A percentile compares a stretch with the other conserved stretches of the same genome.
These are phyloP conservation scores for Xylariomycetidae sp. DNA, from an alignment of 2,329 filamentous ascomycete genomes.

Conservation along the genomic window DNA sequence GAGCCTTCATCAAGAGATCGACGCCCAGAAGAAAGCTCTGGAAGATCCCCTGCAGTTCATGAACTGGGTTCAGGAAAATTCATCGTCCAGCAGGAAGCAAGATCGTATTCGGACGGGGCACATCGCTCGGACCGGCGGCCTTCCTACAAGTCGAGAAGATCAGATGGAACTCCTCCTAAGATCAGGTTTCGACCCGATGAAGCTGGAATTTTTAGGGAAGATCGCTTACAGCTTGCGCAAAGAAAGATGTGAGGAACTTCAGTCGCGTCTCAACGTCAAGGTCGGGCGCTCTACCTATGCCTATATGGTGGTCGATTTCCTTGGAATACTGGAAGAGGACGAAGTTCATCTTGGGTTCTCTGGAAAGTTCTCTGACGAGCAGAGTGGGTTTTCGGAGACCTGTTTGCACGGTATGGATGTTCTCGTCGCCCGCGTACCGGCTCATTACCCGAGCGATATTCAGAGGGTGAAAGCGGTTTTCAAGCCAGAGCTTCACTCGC, in stretches of 20 bases:
- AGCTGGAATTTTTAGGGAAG: constrained; percentile 42
- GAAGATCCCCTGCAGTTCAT: constrained; percentile 43
- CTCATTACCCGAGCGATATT: constrained; percentile 65
- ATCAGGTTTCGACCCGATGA: constrained; percentile 50
- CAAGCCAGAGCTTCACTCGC: constrained; percentile 52
- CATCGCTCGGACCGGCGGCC: constrained; percentile 40
- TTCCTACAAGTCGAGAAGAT: constrained; percentile 47
- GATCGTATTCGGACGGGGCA: constrained; percentile 34
- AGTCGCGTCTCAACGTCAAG: constrained; percentile 52
- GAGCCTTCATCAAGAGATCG: constrained; percentile 46
- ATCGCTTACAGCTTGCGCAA: constrained; percentile 41
- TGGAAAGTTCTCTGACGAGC: constrained; percentile 49
- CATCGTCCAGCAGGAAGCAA: constrained; percentile 18
- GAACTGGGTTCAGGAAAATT: constrained; percentile 45
- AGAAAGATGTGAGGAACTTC: constrained; percentile 46
- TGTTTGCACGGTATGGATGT: constrained; percentile 53
- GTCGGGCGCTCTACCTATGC: constrained; percentile 56
- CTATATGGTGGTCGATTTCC: constrained; percentile 65
- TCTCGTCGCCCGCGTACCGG: constrained; percentile 63
- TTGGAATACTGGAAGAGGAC: constrained; percentile 50
- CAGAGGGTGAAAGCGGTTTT: constrained; percentile 59
- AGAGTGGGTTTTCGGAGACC: constrained; percentile 46
- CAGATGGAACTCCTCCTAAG: constrained; percentile 48
- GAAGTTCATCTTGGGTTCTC: constrained; percentile 67
- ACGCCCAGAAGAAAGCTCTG: constrained; percentile 45